phyloP scores from a whole-genome alignment of 306 rosid species.

The Prunus persica region DNA sequence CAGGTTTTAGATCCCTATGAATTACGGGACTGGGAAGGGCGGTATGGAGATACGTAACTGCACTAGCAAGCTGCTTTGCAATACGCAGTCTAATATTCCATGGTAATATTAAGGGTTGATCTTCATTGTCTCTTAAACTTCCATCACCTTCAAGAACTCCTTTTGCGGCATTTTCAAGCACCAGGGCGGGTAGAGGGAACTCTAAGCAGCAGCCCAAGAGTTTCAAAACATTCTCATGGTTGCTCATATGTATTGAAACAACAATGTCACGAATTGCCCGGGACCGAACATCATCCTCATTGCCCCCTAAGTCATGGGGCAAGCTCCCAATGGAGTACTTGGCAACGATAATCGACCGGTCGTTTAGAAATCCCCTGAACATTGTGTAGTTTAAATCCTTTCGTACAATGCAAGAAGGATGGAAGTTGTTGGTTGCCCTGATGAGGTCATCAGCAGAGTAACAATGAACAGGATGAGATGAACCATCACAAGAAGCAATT shows the following conservation, averaged over 20 bases:
- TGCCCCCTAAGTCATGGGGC: neutral
- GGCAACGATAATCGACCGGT: neutral
- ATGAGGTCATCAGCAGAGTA: neutral
- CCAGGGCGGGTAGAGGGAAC: neutral
- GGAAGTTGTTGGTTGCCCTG: conserved; percentile 11
- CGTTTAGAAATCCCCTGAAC: neutral
- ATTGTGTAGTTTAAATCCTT: neutral
- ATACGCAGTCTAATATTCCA: neutral
- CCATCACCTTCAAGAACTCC: neutral
- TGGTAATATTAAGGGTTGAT: neutral
- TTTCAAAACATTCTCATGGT: conserved; percentile 2
- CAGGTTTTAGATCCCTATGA: neutral
- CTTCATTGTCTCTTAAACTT: neutral
- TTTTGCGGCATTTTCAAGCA: neutral
- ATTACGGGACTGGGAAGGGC: neutral
- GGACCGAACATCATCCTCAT: neutral
- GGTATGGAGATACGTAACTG: neutral
- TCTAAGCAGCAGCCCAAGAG: neutral
- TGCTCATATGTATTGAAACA: neutral
- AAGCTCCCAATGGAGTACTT: neutral
- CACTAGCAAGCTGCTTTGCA: neutral
- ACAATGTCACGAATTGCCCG: neutral
- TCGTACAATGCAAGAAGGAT: neutral
- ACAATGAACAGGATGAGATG: no score
- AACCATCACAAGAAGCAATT: neutral